phyloP scores from a whole-genome alignment of 2,329 filamentous ascomycete species.

The Neobulgaria alba region DNA sequence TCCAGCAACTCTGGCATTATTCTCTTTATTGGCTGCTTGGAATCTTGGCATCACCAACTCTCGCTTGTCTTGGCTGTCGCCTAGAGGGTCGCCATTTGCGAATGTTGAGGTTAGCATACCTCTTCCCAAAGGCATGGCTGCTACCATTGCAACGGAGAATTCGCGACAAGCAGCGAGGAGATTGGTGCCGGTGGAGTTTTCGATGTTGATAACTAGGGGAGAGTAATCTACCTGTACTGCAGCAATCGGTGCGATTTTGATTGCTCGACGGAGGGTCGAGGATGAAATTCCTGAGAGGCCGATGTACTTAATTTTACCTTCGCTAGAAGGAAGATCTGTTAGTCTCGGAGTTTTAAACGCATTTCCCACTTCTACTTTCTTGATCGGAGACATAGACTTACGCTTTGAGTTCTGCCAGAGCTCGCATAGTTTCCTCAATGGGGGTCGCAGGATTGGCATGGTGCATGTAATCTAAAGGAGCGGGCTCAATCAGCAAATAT shows the following conservation, averaged over 20 bases:
- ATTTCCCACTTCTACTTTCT: too few relatives aligned
- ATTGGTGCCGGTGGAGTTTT: conserved; percentile 33
- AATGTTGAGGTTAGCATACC: conserved; percentile 36
- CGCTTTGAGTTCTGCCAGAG: conserved; percentile 31
- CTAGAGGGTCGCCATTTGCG: conserved; percentile 20
- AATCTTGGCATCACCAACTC: conserved; percentile 40
- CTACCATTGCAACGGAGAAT: conserved; percentile 33
- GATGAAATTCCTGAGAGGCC: conserved; percentile 45
- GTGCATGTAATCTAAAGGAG: conserved; percentile 29
- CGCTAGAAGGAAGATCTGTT: conserved; percentile 27
- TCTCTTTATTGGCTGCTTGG: conserved; percentile 42
- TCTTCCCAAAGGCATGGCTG: conserved; percentile 38
- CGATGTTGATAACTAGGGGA: conserved; percentile 48
- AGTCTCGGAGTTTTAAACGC: too few relatives aligned
- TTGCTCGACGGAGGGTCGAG: conserved; percentile 42
- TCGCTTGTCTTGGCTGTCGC: conserved; percentile 19
- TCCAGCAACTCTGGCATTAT: conserved; percentile 47
- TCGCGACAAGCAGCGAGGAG: conserved; percentile 46
- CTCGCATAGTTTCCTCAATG: conserved; percentile 35
- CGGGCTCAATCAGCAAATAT: neutral
- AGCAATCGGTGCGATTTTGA: conserved; percentile 39
- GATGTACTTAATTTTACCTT: conserved; percentile 48
- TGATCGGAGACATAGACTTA: too few relatives aligned
- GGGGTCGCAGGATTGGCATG: conserved; percentile 31
- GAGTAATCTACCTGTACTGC: conserved; percentile 47